phyloP scores from a whole-genome alignment of 2,329 filamentous ascomycete species.

The Helotiales sp. region DNA sequence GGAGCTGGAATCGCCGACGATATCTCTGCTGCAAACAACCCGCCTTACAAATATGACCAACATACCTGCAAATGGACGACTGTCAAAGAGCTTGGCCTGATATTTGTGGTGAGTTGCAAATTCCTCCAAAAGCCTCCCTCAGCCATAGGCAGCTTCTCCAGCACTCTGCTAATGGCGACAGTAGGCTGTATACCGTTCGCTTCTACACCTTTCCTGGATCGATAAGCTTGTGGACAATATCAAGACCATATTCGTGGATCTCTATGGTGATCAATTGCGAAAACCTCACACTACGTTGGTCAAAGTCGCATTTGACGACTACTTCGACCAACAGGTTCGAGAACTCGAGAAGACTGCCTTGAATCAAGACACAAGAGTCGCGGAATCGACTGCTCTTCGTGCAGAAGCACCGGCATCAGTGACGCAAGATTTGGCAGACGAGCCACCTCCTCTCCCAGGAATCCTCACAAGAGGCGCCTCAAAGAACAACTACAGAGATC shows the following conservation, averaged over 20 bases:
- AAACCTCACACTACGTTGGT: constrained; percentile 76
- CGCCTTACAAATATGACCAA: constrained; percentile 84
- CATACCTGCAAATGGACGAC: constrained; percentile 94
- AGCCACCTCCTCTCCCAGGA: constrained; percentile 49
- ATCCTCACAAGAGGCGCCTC: constrained; percentile 32
- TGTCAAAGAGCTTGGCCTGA: constrained; percentile 87
- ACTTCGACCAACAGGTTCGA: constrained; percentile 89
- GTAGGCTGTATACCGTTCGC: constrained; percentile 93
- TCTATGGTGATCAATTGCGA: constrained; percentile 86
- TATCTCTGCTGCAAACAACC: constrained; percentile 61
- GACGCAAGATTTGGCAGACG: constrained; percentile 38
- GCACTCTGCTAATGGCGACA: neutral
- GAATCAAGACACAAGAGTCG: constrained; percentile 29
- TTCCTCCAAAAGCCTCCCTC: neutral
- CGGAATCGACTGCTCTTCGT: constrained; percentile 27
- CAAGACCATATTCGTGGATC: constrained; percentile 83
- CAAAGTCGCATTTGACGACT: constrained; percentile 84
- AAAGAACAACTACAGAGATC: constrained; percentile 32
- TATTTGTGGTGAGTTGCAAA: constrained; percentile 77
- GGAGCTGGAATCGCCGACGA: constrained; percentile 59
- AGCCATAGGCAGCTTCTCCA: neutral
- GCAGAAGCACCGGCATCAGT: constrained; percentile 26
- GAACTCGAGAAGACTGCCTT: constrained; percentile 67
- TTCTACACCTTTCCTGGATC: constrained; percentile 94
- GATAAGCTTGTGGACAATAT: constrained; percentile 96